Conservation (phyloP, 352 stramenopile genomes). For the Pythium aristosporum region DNA sequence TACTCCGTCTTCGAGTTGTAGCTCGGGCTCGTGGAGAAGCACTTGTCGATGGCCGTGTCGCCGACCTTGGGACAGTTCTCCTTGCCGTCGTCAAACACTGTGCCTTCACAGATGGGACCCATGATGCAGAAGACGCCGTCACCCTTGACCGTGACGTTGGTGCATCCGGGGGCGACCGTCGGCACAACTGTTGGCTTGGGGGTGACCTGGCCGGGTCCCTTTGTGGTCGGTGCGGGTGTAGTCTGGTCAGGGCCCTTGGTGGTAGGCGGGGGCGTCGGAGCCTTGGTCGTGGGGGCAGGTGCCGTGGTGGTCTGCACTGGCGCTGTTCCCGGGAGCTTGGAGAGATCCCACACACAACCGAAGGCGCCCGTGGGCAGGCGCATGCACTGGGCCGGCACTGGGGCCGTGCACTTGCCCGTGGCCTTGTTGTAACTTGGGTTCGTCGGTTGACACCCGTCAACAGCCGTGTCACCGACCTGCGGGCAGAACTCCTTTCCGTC, state of each 20-base stretch:
- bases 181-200: too few species aligned
- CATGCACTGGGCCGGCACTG: constrained; percentile 43
- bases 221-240: too few species aligned
- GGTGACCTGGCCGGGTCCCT: too few species aligned
- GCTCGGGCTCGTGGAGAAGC: constrained; percentile 46
- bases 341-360: constrained; percentile 48
- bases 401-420: constrained; percentile 43
- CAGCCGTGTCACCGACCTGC: constrained; percentile 49
- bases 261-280: too few species aligned
- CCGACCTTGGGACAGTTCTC: constrained; percentile 55
- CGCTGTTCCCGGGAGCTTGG: too few species aligned
- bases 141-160: constrained; percentile 49
- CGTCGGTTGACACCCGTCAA: constrained; percentile 48
- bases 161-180: too few species aligned
- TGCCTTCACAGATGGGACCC: constrained; percentile 60
- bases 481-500: constrained; percentile 49
- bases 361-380: constrained; percentile 66
- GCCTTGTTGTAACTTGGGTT: constrained; percentile 46
- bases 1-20: constrained; percentile 22
- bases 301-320: too few species aligned
- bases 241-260: too few species aligned
- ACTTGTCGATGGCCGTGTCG: constrained; percentile 50
- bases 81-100: constrained; percentile 33
- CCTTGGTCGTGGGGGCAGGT: too few species aligned
- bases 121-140: constrained; percentile 74